Evolutionary conservation across 1,284 basidiomycete species (phyloP), one percentile per base, ranked within the genome.

Genomic region (Tilletia walkeri): DNA sequence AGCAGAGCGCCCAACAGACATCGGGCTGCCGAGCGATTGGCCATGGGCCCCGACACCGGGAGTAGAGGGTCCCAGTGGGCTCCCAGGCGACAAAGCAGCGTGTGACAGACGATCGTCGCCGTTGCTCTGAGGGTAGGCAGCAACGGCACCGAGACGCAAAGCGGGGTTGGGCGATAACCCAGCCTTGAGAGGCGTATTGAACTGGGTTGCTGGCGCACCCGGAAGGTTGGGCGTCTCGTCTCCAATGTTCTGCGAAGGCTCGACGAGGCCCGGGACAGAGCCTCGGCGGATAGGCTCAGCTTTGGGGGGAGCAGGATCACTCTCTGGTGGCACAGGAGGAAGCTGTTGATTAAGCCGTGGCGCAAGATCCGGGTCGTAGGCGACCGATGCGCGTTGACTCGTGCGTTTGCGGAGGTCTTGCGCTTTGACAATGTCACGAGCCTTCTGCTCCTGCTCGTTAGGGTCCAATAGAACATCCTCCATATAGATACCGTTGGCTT

Each of bases 361-460:
- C 1, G 65, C 65, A 4, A 66, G n/a, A 18, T 49, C 45, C 16
- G 65, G 45, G 18, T 48, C 45, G 41, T 47, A 41, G 16, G 24
- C 16, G 6, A 66, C 45, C 16, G 41, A 49, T 4, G 39, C 18
- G 41, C 65, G 65, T 16, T 48, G 30, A 30, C 65, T 49, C 20
- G 20, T 48, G 10, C 65, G 65, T 41, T 49, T 47, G 16, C 65
- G 65, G 16, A 47, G 24, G 18, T 47, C 65, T 34, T 66, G 73
- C 2, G 76, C 79, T 36, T 69, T 36, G 18, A 74, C 76, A 5
- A 79, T 65, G 66, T 78, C 78, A 39, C 73, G 72, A 66, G 76
- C 76, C 72, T 77, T 79, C 50, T 73, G 72, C 34, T 71, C 69
- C 34, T 69, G 73, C 48, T 79, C 75, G 45, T 65, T 65, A 2